A percentile compares a stretch with the other conserved stretches of the same genome.
These are phyloP conservation scores for Neofusicoccum umdonicola DNA, from an alignment of 2,329 filamentous ascomycete species.

Conservation along the genomic window DNA sequence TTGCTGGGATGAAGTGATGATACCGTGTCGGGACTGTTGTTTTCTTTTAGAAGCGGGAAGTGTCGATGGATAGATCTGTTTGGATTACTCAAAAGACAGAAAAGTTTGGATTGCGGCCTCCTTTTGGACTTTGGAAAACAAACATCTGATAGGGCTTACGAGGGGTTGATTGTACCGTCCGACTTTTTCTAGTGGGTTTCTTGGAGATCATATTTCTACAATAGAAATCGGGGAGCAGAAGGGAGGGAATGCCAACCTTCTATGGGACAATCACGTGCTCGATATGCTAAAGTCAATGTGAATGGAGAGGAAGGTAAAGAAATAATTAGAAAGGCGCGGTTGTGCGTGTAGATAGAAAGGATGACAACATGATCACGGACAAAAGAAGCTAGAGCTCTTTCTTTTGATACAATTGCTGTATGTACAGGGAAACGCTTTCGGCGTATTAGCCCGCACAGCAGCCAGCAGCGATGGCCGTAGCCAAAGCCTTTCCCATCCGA, in stretches of 20 bases:
- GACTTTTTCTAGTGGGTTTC: no score
- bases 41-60: not conserved
- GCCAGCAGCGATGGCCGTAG: conserved; percentile 3
- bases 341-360: not conserved
- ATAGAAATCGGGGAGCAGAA: no score
- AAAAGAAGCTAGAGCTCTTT: not conserved
- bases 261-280: no score
- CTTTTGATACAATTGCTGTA: conserved; percentile 13
- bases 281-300: no score
- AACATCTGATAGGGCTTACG: no score
- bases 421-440: not conserved
- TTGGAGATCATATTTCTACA: no score
- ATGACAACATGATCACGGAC: not conserved
- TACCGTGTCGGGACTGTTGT: not conserved
- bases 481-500: conserved; percentile 7
- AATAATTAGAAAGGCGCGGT: no score
- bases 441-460: not conserved
- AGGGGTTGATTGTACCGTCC: no score
- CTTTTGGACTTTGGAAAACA: no score
- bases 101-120: no score
- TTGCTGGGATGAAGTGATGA: not conserved
- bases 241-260: no score
- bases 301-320: no score
- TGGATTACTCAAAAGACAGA: not conserved
- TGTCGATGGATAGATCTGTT: not conserved